A percentile compares a stretch with the other conserved stretches of the same genome.
phyloP scores from a whole-genome alignment of 2,329 filamentous ascomycete species.

The Paecilomyces sp. region DNA sequence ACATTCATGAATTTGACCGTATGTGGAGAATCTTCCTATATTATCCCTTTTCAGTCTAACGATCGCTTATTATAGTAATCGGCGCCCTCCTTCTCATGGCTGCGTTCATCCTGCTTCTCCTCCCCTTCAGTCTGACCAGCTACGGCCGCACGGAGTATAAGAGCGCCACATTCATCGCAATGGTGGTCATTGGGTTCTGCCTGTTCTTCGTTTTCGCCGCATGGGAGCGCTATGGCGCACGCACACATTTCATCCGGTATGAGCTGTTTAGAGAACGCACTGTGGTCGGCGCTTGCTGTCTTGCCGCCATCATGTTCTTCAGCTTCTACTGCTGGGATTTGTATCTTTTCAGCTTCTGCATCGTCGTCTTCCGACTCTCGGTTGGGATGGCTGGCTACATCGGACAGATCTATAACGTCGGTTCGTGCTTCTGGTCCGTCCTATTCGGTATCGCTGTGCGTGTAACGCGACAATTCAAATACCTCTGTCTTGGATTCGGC shows the following conservation, averaged over 20 bases:
- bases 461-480: constrained; percentile 41
- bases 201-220: constrained; percentile 33
- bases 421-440: constrained; percentile 39
- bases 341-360: constrained; percentile 45
- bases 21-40: constrained; percentile 33
- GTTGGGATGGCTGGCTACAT: constrained; percentile 34
- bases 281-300: constrained; percentile 41
- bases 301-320: constrained; percentile 38
- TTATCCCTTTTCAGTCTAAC: constrained; percentile 15
- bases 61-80: constrained; percentile 44
- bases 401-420: constrained; percentile 41
- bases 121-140: constrained; percentile 53
- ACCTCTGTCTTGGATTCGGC: constrained; percentile 38
- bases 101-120: constrained; percentile 55
- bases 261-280: constrained; percentile 36
- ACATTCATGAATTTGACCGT: constrained; percentile 54
- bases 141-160: constrained; percentile 28
- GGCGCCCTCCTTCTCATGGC: constrained; percentile 52
- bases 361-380: constrained; percentile 40
- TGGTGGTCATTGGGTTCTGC: background rate
- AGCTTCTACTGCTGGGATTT: constrained; percentile 43
- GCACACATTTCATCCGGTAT: constrained; percentile 45
- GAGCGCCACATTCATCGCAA: constrained; percentile 34
- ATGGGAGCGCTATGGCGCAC: constrained; percentile 45
- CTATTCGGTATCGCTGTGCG: constrained; percentile 41